Base-by-base conservation (phyloP, 2,329 filamentous ascomycete species). In the Anisogramma anomala region DNA sequence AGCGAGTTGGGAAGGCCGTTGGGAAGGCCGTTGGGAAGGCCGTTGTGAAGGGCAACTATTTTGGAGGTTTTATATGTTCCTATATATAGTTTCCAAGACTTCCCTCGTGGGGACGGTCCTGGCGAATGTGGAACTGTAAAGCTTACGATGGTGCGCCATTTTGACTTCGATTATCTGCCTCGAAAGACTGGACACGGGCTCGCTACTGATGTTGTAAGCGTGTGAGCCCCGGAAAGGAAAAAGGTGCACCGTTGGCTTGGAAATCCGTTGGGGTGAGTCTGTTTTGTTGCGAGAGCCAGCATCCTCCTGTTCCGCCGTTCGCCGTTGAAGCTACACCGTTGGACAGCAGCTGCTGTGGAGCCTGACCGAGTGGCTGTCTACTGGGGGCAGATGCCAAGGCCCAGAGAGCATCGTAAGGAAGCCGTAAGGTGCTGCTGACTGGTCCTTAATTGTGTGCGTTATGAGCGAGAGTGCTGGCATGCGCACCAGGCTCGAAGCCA, bases 131-230 rank as follows among this genome's bases (percentile, higher is more conserved):
- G 17, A 33, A 11, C 20, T 23, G 4, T 11, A 3, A n/a, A 17
- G 36, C 41, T 35, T 44, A 47, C 45, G 41, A 8, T 33, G 27
- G 25, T 47, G 41, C 4, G 38, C 45, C 41, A 47, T 47, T 25
- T 41, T 30, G 17, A 15, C 18, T 41, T 23, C 30, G 22, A 23
- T 20, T 10, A 27, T 38, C 41, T 27, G 28, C 33, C 19, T 30
- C 15, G 7, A 32, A 23, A 17, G 22, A 36, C n/a, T 4, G 25
- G 28, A 28, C 5, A 37, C 25, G 10, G 20, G 13, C 14, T 36
- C 19, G 15, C 19, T 15, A 26, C 18, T 31, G 19, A 11, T 20
- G 3, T 23, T 13, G 30, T 27, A 18, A 10, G 31, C 22, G 10
- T 28, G 10, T 17, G 14, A 22, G 27, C n/a, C 13, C 19, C 3